Evolutionary conservation across 805 yeast genomes (phyloP).

Genomic region (Starmerella bombi): DNA sequence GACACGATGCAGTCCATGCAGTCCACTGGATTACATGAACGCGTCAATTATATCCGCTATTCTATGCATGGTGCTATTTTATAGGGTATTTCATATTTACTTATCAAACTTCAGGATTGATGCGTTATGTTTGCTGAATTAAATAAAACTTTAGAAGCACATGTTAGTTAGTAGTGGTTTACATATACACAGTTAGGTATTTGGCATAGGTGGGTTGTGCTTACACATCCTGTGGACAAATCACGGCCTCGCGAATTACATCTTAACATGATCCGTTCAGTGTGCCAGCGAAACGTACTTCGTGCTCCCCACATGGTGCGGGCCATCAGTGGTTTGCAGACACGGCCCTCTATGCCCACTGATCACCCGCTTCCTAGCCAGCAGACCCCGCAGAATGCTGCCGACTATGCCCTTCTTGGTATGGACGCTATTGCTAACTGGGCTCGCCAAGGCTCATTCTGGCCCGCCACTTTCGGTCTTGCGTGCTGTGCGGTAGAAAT

Average conservation of each 20-base stretch:
- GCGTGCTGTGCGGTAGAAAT: slow-evolving; percentile 92
- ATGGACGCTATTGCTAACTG: slow-evolving; percentile 74
- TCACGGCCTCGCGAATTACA: slow-evolving; percentile 11
- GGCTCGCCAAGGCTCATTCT: slow-evolving; percentile 83
- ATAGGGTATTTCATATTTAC: no score
- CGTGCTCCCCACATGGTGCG: not conserved
- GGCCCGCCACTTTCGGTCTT: slow-evolving; percentile 87
- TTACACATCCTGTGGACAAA: slow-evolving; percentile 8
- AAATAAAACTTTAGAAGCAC: no score
- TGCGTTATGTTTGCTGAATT: no score
- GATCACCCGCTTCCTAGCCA: slow-evolving; percentile 60
- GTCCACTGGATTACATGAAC: no score
- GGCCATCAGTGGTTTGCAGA: slow-evolving; percentile 14
- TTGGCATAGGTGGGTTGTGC: no score
- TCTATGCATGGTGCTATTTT: no score
- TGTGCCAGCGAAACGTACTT: slow-evolving; percentile 1
- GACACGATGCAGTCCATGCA: no score
- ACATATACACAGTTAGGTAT: no score
- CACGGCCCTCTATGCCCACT: slow-evolving; percentile 36
- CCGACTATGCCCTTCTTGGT: slow-evolving; percentile 72
- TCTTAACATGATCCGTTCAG: slow-evolving; percentile 10
- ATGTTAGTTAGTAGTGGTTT: no score
- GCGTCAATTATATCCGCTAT: no score
- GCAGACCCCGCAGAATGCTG: slow-evolving; percentile 43
- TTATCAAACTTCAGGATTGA: no score